Evolutionary conservation across 2,329 filamentous ascomycete species (phyloP), one percentile per base, ranked within the genome.

Genomic region (Cladobotryum mycophilum): DNA sequence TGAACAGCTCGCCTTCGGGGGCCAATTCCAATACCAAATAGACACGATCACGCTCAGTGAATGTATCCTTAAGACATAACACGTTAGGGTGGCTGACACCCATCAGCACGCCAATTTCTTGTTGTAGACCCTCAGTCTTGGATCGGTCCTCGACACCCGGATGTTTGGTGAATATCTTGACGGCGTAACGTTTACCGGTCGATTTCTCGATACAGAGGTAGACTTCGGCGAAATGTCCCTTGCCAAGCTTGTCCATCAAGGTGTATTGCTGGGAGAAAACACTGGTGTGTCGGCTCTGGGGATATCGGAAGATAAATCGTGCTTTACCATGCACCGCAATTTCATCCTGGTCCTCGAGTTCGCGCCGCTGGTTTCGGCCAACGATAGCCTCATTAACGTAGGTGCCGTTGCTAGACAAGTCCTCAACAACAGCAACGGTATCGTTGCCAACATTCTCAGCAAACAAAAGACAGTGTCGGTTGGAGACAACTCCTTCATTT

Each of bases 91-190:
- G 93, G 64, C 88, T 95, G 54, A 99, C 89, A n/a, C 90, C 84
- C 90, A 96, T 97, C 54, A 99, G 73, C 14, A 99, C 89, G 18
- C 89, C 92, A 64, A 99, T 95, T 67, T 99, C 95, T 67, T 97
- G 91, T 65, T 96, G 89, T 42, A 97, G 70, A 2, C 89, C 86
- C 53, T 96, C 89, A 5, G 85, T 84, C 67, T 91, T 92, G 15
- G 88, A 86, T 56, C 81, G 82, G 58, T 96, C 90, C 38, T 91
- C 89, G 53, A 85, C 79, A n/a, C 87, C 88, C 2, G 84, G 78
- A 5, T 87, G 84, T 70, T 89, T 93, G 60, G 89, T 90, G 64
- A 99, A 97, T 53, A 93, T 85, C 74, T 99, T 99, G 63, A 96
- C 93, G 3, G 93, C 93, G 66, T 84, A 97, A 49, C 86, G 82